Evolutionary conservation across 2,329 filamentous ascomycete species (phyloP).

Genomic region (Venturia carpophila): DNA sequence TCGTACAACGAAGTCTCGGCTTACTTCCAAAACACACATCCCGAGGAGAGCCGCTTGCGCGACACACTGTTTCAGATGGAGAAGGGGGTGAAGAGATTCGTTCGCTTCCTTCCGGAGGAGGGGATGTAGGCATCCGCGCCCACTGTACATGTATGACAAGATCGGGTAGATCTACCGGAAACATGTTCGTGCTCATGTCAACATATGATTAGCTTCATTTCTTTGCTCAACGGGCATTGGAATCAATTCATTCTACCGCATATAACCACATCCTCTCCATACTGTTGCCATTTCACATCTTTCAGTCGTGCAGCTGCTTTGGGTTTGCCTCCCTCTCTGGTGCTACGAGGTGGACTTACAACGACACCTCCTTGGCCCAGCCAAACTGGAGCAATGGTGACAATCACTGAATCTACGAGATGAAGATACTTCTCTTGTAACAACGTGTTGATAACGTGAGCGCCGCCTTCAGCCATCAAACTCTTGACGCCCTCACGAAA

Average conservation of each 20-base stretch:
- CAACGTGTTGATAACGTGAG: conserved; percentile 68
- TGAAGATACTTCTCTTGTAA: conserved; percentile 51
- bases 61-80: background rate
- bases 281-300: conserved; percentile 60
- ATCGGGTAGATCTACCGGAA: background rate
- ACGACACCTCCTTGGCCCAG: conserved; percentile 68
- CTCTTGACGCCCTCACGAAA: conserved; percentile 55
- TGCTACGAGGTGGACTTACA: conserved; percentile 57
- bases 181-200: background rate
- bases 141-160: background rate
- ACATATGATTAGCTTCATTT: conserved; percentile 7
- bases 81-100: conserved; percentile 11
- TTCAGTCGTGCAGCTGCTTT: conserved; percentile 54
- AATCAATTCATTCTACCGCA: conserved; percentile 44
- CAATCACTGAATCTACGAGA: conserved; percentile 64
- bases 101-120: conserved; percentile 8
- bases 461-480: conserved; percentile 85
- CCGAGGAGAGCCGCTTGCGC: background rate
- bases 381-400: conserved; percentile 80
- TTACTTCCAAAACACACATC: background rate
- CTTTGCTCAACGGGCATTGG: background rate
- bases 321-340: conserved; percentile 38
- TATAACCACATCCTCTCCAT: conserved; percentile 71
- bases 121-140: background rate
- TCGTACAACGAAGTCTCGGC: conserved; percentile 7